Conservation (phyloP, 257 asterid species). For the Solanum lycopersicoides region DNA sequence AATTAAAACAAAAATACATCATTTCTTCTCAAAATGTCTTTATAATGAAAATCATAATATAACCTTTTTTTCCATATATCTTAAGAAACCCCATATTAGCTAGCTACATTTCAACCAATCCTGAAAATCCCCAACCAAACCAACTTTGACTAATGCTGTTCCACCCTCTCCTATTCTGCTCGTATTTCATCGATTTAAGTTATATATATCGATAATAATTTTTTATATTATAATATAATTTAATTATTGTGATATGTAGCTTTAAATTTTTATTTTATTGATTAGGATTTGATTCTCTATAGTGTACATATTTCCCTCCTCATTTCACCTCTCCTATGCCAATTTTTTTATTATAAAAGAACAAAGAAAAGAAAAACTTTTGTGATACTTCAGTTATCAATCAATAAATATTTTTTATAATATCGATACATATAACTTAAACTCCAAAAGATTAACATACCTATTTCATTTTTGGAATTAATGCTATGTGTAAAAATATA, state of each 20-base stretch:
- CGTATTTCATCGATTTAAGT: background rate
- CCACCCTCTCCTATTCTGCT: background rate
- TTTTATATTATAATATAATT: background rate
- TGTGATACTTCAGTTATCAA: background rate
- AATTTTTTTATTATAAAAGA: too few relatives aligned
- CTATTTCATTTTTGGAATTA: background rate
- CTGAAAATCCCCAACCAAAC: conserved; percentile 51
- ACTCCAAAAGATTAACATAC: background rate
- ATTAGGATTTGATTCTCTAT: too few relatives aligned
- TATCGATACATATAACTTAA: background rate
- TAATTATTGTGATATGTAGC: background rate
- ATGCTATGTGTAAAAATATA: background rate
- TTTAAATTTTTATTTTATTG: too few relatives aligned
- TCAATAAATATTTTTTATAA: background rate
- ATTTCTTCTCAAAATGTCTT: conserved; percentile 22
- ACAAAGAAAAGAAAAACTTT: too few relatives aligned
- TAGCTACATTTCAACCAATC: conserved; percentile 54
- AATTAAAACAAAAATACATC: background rate
- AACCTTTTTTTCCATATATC: conserved; percentile 18
- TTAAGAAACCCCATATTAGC: conserved; percentile 38
- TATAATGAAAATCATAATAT: conserved; percentile 47
- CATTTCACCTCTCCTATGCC: rapidly evolving
- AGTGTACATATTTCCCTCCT: too few relatives aligned
- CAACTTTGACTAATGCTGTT: conserved; percentile 38
- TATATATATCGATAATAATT: background rate